Evolutionary conservation across 495 filamentous ascomycete species (phyloP).

Genomic region (Penicillium maclennaniae): DNA sequence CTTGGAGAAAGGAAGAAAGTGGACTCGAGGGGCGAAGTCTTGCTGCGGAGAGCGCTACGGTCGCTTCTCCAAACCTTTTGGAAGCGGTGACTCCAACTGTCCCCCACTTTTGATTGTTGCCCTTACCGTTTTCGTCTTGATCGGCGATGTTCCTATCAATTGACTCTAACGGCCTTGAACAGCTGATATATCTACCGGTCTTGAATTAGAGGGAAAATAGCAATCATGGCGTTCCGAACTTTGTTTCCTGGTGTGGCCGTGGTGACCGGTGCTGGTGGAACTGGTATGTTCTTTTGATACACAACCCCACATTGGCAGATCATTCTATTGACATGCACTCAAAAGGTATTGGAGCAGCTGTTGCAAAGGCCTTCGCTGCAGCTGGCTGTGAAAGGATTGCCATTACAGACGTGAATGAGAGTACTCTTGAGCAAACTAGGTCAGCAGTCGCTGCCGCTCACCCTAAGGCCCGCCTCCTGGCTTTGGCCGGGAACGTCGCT

Average conservation of each 20-base stretch:
- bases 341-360: conserved; percentile 52
- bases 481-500: conserved; percentile 36
- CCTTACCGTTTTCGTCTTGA: background rate
- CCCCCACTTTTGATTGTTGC: conserved; percentile 1
- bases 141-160: background rate
- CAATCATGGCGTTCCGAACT: background rate
- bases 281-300: conserved; percentile 11
- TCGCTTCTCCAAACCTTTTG: conserved; percentile 8
- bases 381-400: conserved; percentile 47
- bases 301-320: background rate
- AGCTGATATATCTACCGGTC: background rate
- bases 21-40: conserved; percentile 9
- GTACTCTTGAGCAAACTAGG: conserved; percentile 33
- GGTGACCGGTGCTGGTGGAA: conserved; percentile 30
- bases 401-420: conserved; percentile 46
- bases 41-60: background rate
- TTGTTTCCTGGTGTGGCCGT: conserved; percentile 32
- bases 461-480: conserved; percentile 28
- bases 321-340: background rate
- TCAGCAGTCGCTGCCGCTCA: conserved; percentile 26
- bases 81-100: conserved; percentile 20
- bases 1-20: conserved; percentile 23
- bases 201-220: background rate
- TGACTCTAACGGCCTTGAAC: background rate
- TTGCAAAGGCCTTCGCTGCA: conserved; percentile 46